Evolutionary conservation across 2,329 filamentous ascomycete genomes (phyloP), one percentile per base, ranked within the genome.

Genomic region (Xylariaceae sp.): DNA sequence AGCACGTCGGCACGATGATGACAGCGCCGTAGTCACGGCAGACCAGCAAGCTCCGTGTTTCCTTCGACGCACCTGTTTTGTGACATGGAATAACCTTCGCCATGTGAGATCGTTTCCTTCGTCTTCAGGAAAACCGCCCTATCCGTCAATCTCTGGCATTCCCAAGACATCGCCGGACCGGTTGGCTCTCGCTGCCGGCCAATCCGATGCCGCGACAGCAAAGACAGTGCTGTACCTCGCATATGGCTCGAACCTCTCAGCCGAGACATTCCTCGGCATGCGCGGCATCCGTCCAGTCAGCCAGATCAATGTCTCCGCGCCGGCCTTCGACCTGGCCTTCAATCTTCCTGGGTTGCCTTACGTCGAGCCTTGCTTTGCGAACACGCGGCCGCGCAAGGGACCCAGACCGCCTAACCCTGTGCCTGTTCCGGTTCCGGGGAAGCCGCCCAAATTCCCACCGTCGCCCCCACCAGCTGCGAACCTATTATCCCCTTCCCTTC

Each of bases 331-430:
- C 34, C 69, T 98, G 36, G 85, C 81, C 5, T 96, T 98, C 60
- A 84, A 92, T 57, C 75, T 97, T 0, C 78, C 88, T 0, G 90
- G 88, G 1, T 56, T 96, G 1, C 86, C 92, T 0, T 97, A 97
- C 65, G 57, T 65, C 9, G 92, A 97, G 63, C 90, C 92, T 1
- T 95, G 90, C 61, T 96, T 97, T 60, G 88, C 88, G 41, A 95
- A 94, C 55, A 83, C 83, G 2, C 75, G 73, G 12, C 71, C 72
- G 36, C 76, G 83, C 33, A n/a, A n/a, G n/a, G n/a, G n/a, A n/a
- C n/a, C n/a, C n/a, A n/a, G n/a, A n/a, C n/a, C n/a, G n/a, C n/a
- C n/a, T n/a, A n/a, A n/a, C n/a, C n/a, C n/a, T n/a, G n/a, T n/a
- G n/a, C n/a, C n/a, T n/a, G n/a, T n/a, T n/a, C n/a, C n/a, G n/a